Conservation (phyloP, 176 grass and related monocot species). For the Luzula sylvatica region DNA sequence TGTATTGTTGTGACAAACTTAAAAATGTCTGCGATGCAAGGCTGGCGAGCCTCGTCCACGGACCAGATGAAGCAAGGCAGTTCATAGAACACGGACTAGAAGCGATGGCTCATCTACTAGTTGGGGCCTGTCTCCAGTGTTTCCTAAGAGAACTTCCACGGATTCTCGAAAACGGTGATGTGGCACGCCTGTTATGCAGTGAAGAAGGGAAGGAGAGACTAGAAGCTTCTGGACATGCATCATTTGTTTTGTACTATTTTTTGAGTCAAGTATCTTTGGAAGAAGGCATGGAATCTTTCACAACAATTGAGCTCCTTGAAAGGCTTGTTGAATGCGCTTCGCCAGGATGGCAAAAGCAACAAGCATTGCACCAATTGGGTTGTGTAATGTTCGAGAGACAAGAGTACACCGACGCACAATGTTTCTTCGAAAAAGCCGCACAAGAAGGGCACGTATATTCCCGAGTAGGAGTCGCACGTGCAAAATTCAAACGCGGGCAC, state of each 20-base stretch:
- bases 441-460: conserved; percentile 79
- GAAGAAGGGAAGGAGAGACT: conserved; percentile 62
- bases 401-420: conserved; percentile 78
- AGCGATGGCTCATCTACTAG: conserved; percentile 58
- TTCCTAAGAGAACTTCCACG: conserved; percentile 90
- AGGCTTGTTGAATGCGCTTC: conserved; percentile 48
- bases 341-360: conserved; percentile 62
- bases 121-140: conserved; percentile 75
- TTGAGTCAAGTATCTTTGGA: conserved; percentile 74
- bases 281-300: conserved; percentile 72
- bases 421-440: conserved; percentile 74
- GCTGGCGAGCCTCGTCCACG: conserved; percentile 52
- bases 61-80: conserved; percentile 47
- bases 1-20: conserved; percentile 78
- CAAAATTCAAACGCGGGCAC: conserved; percentile 86
- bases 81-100: conserved; percentile 73
- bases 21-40: conserved; percentile 64
- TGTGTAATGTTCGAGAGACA: conserved; percentile 84
- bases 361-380: conserved; percentile 70
- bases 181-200: conserved; percentile 61
- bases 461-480: conserved; percentile 57
- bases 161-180: conserved; percentile 50
- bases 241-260: conserved; percentile 84
- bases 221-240: conserved; percentile 48
- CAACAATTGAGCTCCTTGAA: conserved; percentile 78